Conservation (phyloP, 2,329 filamentous ascomycete genomes). For the Nemania sp. region DNA sequence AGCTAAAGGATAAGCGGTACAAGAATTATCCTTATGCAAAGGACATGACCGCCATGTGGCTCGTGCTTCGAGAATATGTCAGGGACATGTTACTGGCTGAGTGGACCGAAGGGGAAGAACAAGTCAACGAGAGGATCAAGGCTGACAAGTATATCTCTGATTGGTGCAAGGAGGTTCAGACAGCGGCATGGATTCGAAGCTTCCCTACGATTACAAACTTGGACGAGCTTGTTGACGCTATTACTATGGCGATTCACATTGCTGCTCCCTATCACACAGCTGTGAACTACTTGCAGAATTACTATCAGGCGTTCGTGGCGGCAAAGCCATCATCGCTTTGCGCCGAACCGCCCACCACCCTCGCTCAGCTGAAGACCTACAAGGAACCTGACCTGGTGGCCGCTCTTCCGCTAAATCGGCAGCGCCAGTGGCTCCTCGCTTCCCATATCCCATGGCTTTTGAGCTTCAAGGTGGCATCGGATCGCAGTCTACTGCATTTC, state of each 20-base stretch:
- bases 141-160: neutral
- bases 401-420: constrained; percentile 45
- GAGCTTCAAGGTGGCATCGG: constrained; percentile 38
- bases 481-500: neutral
- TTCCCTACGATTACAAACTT: constrained; percentile 4
- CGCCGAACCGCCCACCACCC: neutral
- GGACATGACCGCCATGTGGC: constrained; percentile 51
- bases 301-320: constrained; percentile 52
- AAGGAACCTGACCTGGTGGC: neutral
- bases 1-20: constrained; percentile 43
- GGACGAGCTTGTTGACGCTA: constrained; percentile 6
- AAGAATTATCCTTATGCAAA: constrained; percentile 54
- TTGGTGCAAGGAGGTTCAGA: constrained; percentile 34
- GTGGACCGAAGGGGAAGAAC: constrained; percentile 31
- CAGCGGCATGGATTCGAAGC: neutral
- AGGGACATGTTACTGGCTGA: constrained; percentile 41
- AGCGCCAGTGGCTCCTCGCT: constrained; percentile 50
- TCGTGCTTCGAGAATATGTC: constrained; percentile 47
- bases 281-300: constrained; percentile 56
- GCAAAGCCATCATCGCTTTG: constrained; percentile 28
- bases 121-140: neutral
- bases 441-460: constrained; percentile 51
- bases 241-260: constrained; percentile 54
- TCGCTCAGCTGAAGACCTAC: neutral
- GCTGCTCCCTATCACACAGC: constrained; percentile 54